Evolutionary conservation across 257 asterid genomes (phyloP), one percentile per base, ranked within the genome.

Genomic region (Ligustrum vulgare): DNA sequence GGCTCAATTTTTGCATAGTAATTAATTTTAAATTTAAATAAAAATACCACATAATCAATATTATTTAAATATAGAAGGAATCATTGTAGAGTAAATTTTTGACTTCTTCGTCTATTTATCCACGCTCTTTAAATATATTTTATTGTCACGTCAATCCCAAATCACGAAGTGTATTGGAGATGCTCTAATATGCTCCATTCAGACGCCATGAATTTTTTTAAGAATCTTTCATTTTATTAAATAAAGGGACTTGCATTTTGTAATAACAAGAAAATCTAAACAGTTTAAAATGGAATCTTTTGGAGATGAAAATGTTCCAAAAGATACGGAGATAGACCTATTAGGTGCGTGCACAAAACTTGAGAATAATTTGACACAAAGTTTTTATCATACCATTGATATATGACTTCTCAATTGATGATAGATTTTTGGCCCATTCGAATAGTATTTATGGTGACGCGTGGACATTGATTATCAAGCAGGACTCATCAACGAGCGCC

Each of bases 301-400:
- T 8, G 35, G 34, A 23, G 67, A 60, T 60, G 35, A 60, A 60
- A 25, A 22, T 60, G 67, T 60, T 10, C 67, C 33, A 60, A 60
- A 60, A 60, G 67, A 60, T 60, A 25, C 23, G 33, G 34, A 60
- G 67, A 60, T 60, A 60, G 67, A 60, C 67, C 35, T 60, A 25
- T 60, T 25, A 1, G 16, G 33, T 10, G 35, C 16, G 2, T 60
- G 20, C 16, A 25, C 67, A 60, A 11, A 60, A 22, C 13, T 22
- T 60, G 33, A 9, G 35, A 18, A 9, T 60, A 16, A 60, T 60
- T 60, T 60, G 34, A 60, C 33, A 10, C 64, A n/a, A 23, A 22
- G 4, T 8, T 22, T 25, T 60, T 22, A 60, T 23, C 15, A 25
- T 23, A 23, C 6, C 1, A 8, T 60, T 60, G 13, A 25, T 7